Base-by-base conservation (phyloP, 306 rosid genomes). In the Ceratonia siliqua region DNA sequence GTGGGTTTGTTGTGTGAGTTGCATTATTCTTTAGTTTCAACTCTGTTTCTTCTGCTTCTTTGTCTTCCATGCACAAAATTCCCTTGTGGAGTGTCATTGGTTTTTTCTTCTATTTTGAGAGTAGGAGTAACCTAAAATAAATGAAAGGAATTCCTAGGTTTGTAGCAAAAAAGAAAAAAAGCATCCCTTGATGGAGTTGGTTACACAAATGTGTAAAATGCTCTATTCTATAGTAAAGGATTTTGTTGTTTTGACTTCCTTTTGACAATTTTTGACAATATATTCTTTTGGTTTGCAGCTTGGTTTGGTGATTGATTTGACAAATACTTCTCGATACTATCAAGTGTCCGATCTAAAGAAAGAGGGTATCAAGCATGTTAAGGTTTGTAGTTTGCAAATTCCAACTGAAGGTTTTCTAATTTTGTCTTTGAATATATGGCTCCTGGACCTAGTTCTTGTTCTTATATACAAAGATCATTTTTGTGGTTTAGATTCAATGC, bases 261-360 rank as follows among this genome's bases (percentile, higher is more conserved):
- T 57, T 75, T 83, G 49, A 41, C 62, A 32, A 39, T 63, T 38
- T 79, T 75, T 83, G 49, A 41, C 62, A 32, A 39, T 63, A 32
- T 79, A 38, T 81, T 80, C 73, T 58, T 50, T 72, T 57, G 75
- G 43, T 80, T 82, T 90, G 81, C 97, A 95, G 99, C 97, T 95
- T 72, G 99, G 99, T 85, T 76, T 95, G 78, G 97, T 95, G 87
- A 95, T 95, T 79, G 99, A 95, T 82, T 86, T 95, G 93, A 86
- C 99, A 11, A 92, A 95, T 77, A 92, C 99, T 42, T 69, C 90
- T 10, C 97, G 99, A 54, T 90, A 95, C 80, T 95, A 95, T 89
- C 86, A 88, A 56, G 89, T 89, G 63, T 2, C 79, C 14, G 99
- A 95, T 77, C 82, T 95, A 69, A 95, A 92, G 86, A 90, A 87